phyloP scores from a whole-genome alignment of 2,329 filamentous ascomycete species.

The Raffaelea arxii region DNA sequence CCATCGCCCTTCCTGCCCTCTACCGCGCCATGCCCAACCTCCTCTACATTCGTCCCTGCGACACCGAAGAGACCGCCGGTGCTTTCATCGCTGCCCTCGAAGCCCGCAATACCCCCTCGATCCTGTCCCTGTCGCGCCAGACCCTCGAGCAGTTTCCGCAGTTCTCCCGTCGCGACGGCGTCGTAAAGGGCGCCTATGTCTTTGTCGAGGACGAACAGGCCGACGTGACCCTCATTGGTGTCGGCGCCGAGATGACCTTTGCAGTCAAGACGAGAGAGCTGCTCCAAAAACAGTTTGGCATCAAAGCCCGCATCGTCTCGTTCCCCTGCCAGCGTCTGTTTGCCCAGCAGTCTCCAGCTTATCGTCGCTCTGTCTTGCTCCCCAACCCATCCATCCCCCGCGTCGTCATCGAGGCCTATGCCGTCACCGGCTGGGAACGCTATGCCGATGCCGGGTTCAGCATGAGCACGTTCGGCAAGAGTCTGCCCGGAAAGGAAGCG shows the following conservation, averaged over 20 bases:
- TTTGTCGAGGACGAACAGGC: constrained; percentile 22
- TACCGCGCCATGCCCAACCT: constrained; percentile 56
- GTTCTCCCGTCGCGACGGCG: constrained; percentile 22
- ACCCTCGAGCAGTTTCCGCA: constrained; percentile 23
- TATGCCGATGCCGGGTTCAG: constrained; percentile 42
- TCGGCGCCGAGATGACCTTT: constrained; percentile 28
- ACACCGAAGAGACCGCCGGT: constrained; percentile 47
- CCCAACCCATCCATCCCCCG: constrained; percentile 22
- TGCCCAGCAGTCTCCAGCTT: constrained; percentile 21
- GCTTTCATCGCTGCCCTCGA: constrained; percentile 33
- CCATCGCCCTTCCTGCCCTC: constrained; percentile 44
- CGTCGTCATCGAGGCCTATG: constrained; percentile 43
- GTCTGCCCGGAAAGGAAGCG: constrained; percentile 36
- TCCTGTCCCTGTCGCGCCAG: constrained; percentile 34
- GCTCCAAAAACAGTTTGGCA: constrained; percentile 20
- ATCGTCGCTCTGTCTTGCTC: constrained; percentile 28
- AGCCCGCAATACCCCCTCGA: constrained; percentile 23
- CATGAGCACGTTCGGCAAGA: constrained; percentile 40
- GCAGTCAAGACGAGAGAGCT: constrained; percentile 30
- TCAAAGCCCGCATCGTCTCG: constrained; percentile 24
- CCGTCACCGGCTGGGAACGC: constrained; percentile 42
- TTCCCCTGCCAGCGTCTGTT: constrained; percentile 28
- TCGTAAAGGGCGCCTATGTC: constrained; percentile 30
- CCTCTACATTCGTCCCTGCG: constrained; percentile 48
- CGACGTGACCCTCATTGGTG: constrained; percentile 28